Evolutionary conservation across 768 basidiomycete species (phyloP).

Genomic region (Serendipita vermifera): DNA sequence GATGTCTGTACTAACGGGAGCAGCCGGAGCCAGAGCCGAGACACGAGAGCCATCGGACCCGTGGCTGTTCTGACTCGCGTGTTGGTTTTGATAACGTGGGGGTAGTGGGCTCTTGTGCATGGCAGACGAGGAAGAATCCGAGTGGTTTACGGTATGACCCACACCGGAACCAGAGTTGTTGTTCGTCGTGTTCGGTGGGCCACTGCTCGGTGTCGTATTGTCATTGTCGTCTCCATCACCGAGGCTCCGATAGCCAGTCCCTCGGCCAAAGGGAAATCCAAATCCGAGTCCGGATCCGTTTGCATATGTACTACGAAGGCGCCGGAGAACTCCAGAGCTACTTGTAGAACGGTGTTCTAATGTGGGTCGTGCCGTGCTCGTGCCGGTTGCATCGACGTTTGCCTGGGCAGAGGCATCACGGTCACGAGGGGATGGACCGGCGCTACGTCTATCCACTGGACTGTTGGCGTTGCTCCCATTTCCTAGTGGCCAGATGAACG

Average conservation of each 20-base stretch:
- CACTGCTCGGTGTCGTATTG: background rate
- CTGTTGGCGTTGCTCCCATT: no score
- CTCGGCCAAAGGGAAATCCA: background rate
- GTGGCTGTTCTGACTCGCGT: background rate
- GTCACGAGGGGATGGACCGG: no score
- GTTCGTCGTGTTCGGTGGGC: background rate
- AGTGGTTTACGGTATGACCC: no score
- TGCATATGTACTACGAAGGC: background rate
- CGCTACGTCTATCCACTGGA: no score
- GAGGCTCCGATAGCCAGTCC: background rate
- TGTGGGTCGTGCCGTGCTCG: background rate
- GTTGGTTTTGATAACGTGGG: constrained; percentile 1
- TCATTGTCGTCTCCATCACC: background rate
- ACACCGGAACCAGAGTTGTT: no score
- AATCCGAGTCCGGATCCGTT: background rate
- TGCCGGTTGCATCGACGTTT: background rate
- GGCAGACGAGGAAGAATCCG: no score
- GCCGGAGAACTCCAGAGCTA: background rate
- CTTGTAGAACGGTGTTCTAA: background rate
- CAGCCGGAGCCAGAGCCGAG: background rate
- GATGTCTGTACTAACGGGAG: background rate
- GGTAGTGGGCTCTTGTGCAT: constrained; percentile 1
- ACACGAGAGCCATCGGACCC: background rate
- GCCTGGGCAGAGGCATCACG: no score
- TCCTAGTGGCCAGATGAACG: constrained; percentile 2